phyloP scores from a whole-genome alignment of 345 rosid genomes.

The Jatropha curcas region DNA sequence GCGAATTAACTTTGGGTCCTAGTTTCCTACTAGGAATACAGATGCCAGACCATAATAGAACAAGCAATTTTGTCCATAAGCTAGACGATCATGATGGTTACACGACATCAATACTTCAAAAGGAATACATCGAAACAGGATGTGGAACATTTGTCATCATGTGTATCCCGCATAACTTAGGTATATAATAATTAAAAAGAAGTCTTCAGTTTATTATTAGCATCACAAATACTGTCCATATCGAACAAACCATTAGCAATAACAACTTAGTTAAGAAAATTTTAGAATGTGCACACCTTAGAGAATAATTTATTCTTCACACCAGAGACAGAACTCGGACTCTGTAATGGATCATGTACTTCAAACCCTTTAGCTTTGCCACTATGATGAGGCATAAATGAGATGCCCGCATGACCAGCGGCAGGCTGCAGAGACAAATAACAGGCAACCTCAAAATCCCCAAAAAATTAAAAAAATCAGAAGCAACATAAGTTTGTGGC shows the following conservation, averaged over 20 bases:
- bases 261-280: slow-evolving; percentile 11
- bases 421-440: slow-evolving; percentile 38
- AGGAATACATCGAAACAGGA: neutral
- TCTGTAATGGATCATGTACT: slow-evolving; percentile 43
- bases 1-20: neutral
- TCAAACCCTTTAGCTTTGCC: slow-evolving; percentile 38
- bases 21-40: neutral
- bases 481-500: neutral
- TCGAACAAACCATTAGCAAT: neutral
- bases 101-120: slow-evolving; percentile 7
- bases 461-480: neutral
- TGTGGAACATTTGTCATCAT: neutral
- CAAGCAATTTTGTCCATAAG: neutral
- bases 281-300: slow-evolving; percentile 41
- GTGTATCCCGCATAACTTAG: neutral
- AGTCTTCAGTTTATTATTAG: neutral
- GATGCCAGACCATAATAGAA: neutral
- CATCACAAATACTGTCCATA: neutral
- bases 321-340: slow-evolving; percentile 45
- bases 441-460: slow-evolving; percentile 6
- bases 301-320: slow-evolving; percentile 39
- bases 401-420: slow-evolving; percentile 34
- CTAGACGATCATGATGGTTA: neutral
- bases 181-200: neutral
- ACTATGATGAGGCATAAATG: slow-evolving; percentile 33